Percentiles rank a stretch among this genome's conserved stretches.
Conservation (phyloP, 2,329 filamentous ascomycete species). For the Cordyceps militaris region DNA sequence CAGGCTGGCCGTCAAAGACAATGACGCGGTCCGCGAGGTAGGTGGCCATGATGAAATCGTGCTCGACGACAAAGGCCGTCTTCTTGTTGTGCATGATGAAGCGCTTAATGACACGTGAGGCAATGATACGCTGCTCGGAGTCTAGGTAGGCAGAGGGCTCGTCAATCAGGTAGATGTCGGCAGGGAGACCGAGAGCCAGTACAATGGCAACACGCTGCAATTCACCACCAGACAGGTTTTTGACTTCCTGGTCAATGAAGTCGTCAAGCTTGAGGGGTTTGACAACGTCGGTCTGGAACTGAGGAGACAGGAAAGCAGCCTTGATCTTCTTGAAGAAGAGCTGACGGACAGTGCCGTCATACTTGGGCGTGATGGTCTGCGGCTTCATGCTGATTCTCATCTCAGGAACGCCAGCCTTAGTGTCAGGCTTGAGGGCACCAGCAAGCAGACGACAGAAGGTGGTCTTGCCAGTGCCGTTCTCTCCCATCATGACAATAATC, state of each 20-base stretch:
- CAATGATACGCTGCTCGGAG: constrained; percentile 97
- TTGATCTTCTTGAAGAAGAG: constrained; percentile 99
- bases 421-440: constrained; percentile 87
- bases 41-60: constrained; percentile 97
- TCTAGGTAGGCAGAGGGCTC: constrained; percentile 97
- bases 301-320: constrained; percentile 87
- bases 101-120: constrained; percentile 94
- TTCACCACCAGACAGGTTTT: constrained; percentile 98
- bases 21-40: constrained; percentile 86
- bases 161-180: constrained; percentile 97
- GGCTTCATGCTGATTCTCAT: constrained; percentile 99
- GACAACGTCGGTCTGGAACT: constrained; percentile 99
- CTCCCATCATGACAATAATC: constrained; percentile 99
- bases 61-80: constrained; percentile 97
- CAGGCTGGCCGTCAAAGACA: constrained; percentile 93
- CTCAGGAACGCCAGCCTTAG: constrained; percentile 67
- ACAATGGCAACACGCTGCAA: constrained; percentile 98
- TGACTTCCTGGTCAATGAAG: constrained; percentile 99
- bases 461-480: constrained; percentile 98
- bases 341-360: constrained; percentile 91
- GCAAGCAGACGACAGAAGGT: constrained; percentile 97
- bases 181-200: constrained; percentile 87
- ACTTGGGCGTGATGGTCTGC: constrained; percentile 98
- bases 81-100: constrained; percentile 99
- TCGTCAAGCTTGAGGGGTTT: constrained; percentile 99